Base-by-base conservation (phyloP, 805 yeast genomes). In the Candida nitratophila region DNA sequence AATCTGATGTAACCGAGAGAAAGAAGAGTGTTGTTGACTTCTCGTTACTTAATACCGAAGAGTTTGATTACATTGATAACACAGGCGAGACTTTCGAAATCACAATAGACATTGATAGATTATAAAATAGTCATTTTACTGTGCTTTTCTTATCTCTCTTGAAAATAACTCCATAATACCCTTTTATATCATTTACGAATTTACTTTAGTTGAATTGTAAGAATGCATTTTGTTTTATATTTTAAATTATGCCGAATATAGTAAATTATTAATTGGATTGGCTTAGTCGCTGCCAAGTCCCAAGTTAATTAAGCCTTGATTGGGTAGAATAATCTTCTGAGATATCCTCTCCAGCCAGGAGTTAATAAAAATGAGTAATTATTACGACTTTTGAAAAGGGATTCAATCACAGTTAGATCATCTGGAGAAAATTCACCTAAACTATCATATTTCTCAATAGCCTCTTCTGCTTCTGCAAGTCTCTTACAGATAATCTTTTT, bases 101-200 rank as follows among this genome's bases (percentile, higher is more conserved):
- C 17, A 72, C 77, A 0, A 57, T 72, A 8, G 77, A 71, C 42
- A 65, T 74, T 19, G 50, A 50, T 14, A 47, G 62, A 34, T 42
- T 50, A 5, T 55, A 44, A 17, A 32, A n/a, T 32, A 5, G 9
- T 32, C 4, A 15, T n/a, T 24, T 22, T 37, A n/a, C 26, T 17
- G 54, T n/a, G 55, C 53, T 30, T 50, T 5, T 8, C 6, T 32
- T n/a, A n/a, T n/a, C 6, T 12, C 9, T 17, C 12, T n/a, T 32
- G 11, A 4, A 11, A 10, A 29, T 5, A 29, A 12, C 4, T 29
- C 14, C 14, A 11, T 29, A 11, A 29, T 29, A 35, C 32, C 32
- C n/a, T 8, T 29, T 29, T 29, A 29, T 10, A 11, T 29, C 14
- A 29, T 29, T 10, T 29, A 22, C 38, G 15, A 12, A 20, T 35